Evolutionary conservation across 306 rosid species (phyloP).

Genomic region (Abrus pulchellus): DNA sequence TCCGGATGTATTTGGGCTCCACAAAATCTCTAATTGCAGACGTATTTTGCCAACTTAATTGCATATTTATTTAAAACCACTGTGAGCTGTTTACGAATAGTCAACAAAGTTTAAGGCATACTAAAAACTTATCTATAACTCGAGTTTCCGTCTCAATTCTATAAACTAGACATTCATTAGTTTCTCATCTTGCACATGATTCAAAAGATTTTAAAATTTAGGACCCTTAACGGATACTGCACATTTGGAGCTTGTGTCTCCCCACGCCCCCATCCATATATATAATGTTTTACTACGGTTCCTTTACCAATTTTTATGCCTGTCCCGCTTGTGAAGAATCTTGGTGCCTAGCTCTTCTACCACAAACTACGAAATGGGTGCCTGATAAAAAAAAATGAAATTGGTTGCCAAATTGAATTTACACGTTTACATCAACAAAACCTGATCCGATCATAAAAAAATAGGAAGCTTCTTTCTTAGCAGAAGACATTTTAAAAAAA

Average conservation of each 20-base stretch:
- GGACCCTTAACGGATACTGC: conserved; percentile 59
- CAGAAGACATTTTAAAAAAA: background rate
- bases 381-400: background rate
- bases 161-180: background rate
- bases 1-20: no score
- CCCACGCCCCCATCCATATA: background rate
- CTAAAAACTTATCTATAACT: background rate
- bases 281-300: background rate
- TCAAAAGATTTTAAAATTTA: conserved; percentile 42
- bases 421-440: conserved; percentile 9
- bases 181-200: conserved; percentile 31
- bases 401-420: conserved; percentile 9
- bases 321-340: conserved; percentile 43
- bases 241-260: conserved; percentile 28
- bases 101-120: background rate
- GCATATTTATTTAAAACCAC: background rate
- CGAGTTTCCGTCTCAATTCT: background rate
- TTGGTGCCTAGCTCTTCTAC: conserved; percentile 22
- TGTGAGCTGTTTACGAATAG: conserved; percentile 5
- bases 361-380: conserved; percentile 4
- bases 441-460: conserved; percentile 3
- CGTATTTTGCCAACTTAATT: no score
- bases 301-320: conserved; percentile 28
- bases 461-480: conserved; percentile 37
- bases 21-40: no score